Conservation (phyloP, 2,329 filamentous ascomycete species). For the Talaromyces sp. region DNA sequence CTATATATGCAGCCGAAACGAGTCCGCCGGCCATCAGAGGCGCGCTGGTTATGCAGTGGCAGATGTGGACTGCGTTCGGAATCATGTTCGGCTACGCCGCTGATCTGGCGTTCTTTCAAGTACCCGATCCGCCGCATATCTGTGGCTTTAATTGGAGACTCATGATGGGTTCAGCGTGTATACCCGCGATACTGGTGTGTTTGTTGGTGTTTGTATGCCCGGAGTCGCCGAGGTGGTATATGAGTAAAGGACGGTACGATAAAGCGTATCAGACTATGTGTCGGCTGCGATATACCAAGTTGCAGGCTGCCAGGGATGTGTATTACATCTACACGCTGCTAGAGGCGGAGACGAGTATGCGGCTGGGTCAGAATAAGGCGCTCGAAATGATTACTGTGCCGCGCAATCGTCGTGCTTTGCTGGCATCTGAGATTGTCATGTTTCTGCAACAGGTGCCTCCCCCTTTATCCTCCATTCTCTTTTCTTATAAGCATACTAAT, state of each 20-base stretch:
- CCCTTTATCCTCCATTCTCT: not conserved
- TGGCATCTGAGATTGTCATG: constrained; percentile 64
- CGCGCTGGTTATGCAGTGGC: constrained; percentile 80
- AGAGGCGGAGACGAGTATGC: constrained; percentile 58
- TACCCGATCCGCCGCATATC: constrained; percentile 52
- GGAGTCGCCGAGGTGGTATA: constrained; percentile 51
- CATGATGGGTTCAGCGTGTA: constrained; percentile 67
- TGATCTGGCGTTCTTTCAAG: constrained; percentile 62
- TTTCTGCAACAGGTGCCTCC: constrained; percentile 60
- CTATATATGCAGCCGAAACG: constrained; percentile 74
- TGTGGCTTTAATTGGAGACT: constrained; percentile 64
- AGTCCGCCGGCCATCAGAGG: constrained; percentile 68
- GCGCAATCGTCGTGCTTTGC: constrained; percentile 61
- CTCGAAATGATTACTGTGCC: constrained; percentile 61
- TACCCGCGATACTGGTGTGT: constrained; percentile 60
- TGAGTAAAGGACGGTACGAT: constrained; percentile 44
- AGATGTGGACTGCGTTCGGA: constrained; percentile 56
- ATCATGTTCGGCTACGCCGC: constrained; percentile 59
- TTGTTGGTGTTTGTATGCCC: constrained; percentile 64
- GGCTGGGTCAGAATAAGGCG: constrained; percentile 51
- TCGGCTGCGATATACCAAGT: constrained; percentile 43
- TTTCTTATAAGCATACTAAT: not conserved
- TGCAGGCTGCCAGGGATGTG: constrained; percentile 47
- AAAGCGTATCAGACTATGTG: constrained; percentile 46
- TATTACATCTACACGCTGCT: constrained; percentile 56